Conservation (phyloP, 1,284 basidiomycete genomes). For the Rhodofomes roseus region DNA sequence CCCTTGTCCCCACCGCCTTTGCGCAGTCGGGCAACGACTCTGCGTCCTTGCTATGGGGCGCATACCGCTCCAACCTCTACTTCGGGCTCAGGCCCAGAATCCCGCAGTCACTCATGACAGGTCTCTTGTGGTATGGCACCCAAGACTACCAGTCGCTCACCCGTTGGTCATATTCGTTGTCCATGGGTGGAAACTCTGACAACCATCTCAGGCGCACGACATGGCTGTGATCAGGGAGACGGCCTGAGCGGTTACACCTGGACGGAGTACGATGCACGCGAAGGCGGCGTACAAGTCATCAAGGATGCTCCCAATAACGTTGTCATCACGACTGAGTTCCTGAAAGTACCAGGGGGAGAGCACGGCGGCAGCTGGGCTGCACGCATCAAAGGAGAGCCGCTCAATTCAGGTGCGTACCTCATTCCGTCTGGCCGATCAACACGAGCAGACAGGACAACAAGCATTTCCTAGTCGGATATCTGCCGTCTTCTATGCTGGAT, state of each 20-base stretch:
- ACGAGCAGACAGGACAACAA: constrained; percentile 19
- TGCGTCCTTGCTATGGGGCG: constrained; percentile 82
- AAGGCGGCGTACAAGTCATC: constrained; percentile 83
- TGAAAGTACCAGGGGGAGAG: constrained; percentile 77
- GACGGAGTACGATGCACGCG: constrained; percentile 82
- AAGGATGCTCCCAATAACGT: constrained; percentile 83
- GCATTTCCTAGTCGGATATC: constrained; percentile 62
- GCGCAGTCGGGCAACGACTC: constrained; percentile 38
- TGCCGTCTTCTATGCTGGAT: constrained; percentile 80
- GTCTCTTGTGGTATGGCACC: constrained; percentile 89
- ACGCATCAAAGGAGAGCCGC: constrained; percentile 79
- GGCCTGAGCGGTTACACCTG: constrained; percentile 81
- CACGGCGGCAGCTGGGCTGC: constrained; percentile 90
- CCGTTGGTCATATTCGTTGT: constrained; percentile 40
- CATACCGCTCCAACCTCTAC: constrained; percentile 89
- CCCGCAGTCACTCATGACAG: constrained; percentile 86
- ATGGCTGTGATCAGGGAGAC: constrained; percentile 89
- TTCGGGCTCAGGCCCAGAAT: constrained; percentile 85
- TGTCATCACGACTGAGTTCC: constrained; percentile 77
- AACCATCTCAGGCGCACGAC: constrained; percentile 60
- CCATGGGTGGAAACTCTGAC: background rate
- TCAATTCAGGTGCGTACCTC: constrained; percentile 55
- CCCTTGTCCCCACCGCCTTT: constrained; percentile 22
- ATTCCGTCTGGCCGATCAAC: background rate
- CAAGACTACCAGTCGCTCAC: constrained; percentile 72